Evolutionary conservation across 1,284 basidiomycete species (phyloP), one percentile per base, ranked within the genome.

Genomic region (Boletus semigastroideus): DNA sequence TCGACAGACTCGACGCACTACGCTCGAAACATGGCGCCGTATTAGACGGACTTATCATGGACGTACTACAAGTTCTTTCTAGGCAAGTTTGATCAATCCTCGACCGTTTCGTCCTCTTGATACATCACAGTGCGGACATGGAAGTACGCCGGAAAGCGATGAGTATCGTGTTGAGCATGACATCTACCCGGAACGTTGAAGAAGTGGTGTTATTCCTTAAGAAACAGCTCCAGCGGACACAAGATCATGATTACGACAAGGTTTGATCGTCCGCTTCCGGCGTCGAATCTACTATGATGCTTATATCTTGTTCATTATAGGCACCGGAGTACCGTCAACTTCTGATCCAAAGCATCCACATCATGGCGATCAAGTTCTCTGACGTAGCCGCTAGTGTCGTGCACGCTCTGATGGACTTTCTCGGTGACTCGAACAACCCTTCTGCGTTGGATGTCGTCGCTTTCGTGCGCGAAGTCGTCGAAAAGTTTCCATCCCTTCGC

Each of bases 351-450:
- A 94, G 91, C 46, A 98, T 99, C 61, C 97, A 99, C 70, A 82
- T 97, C 47, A 96, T 93, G 63, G 96, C 96, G 9, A 90, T 98
- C 79, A 92, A 90, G 64, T 98, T 98, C 78, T 94, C 93, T n/a
- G 96, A 99, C 70, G 92, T 99, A 14, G 96, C 96, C 4, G 91
- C 92, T 5, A 94, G 90, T 59, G 96, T 99, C 43, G 94, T 99
- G 0, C 92, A 96, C 61, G 95, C 95, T 4, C 80, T 99, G 48
- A 97, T 99, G 93, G 94, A 98, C 66, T 99, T 99, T 84, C 82
- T 99, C 36, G 93, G 94, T 28, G 96, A 99, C 73, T 88, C 92
- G 6, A 95, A 88, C 75, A 98, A 97, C 74, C 90, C 94, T 1
- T 93, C 92, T 10, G 94, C 96, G 0, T 82, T 98, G 39, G 96